Conservation (phyloP, 2,329 filamentous ascomycete species). For the Dactylellina sp. region DNA sequence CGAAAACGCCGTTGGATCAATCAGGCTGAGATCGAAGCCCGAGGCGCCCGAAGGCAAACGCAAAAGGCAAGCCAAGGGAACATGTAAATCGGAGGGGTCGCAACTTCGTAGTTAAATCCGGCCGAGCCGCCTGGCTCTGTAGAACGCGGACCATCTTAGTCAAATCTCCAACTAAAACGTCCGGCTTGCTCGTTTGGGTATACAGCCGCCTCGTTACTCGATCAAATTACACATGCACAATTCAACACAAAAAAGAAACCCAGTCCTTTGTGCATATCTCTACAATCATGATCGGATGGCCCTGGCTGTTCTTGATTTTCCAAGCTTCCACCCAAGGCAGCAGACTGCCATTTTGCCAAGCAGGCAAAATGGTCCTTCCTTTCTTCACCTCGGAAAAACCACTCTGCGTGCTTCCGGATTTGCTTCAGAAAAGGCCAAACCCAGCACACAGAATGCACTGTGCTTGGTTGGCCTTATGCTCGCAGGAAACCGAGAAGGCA, state of each 20-base stretch:
- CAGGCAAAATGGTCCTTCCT: neutral
- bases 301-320: too few relatives aligned
- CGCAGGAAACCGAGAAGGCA: neutral
- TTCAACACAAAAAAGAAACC: slow-evolving; percentile 27
- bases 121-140: slow-evolving; percentile 1
- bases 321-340: neutral
- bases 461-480: slow-evolving; percentile 2
- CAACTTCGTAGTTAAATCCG: neutral
- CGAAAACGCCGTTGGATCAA: slow-evolving; percentile 13
- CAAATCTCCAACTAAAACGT: slow-evolving; percentile 43
- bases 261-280: neutral
- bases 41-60: slow-evolving; percentile 12
- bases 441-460: slow-evolving; percentile 5
- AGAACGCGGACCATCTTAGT: slow-evolving; percentile 36
- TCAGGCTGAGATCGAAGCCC: neutral
- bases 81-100: neutral
- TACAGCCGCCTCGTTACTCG: slow-evolving; percentile 19
- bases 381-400: neutral
- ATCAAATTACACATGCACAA: slow-evolving; percentile 54
- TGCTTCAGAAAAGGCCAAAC: neutral
- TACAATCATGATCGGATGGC: slow-evolving; percentile 2
- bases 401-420: neutral
- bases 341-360: neutral
- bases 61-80: neutral
- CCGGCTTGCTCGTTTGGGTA: slow-evolving; percentile 1